phyloP scores from a whole-genome alignment of 1,284 basidiomycete species.

The Thecaphora thlaspeos region DNA sequence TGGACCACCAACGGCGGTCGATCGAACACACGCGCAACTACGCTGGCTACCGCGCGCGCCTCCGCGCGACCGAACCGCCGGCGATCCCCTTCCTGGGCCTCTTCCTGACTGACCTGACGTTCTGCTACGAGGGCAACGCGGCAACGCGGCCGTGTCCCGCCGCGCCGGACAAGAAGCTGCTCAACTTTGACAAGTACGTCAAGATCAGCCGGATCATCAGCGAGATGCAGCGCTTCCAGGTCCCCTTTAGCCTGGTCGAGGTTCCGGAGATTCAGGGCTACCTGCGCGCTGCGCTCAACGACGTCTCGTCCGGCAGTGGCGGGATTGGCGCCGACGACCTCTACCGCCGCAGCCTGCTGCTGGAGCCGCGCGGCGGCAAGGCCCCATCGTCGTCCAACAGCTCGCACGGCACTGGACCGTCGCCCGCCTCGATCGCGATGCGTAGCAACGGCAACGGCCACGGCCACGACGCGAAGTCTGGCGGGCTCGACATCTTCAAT shows the following conservation, averaged over 20 bases:
- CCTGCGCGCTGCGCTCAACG: constrained; percentile 59
- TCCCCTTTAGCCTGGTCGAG: constrained; percentile 75
- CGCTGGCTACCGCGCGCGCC: constrained; percentile 79
- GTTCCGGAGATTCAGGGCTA: constrained; percentile 81
- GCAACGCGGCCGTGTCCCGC: constrained; percentile 70
- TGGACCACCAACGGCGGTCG: constrained; percentile 77
- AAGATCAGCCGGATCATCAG: constrained; percentile 49
- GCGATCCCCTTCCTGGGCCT: constrained; percentile 64
- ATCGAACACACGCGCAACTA: constrained; percentile 90
- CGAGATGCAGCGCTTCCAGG: constrained; percentile 93
- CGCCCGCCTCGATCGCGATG: constrained; percentile 7
- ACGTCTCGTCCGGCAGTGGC: constrained; percentile 32
- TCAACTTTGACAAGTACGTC: constrained; percentile 79
- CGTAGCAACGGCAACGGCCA: constrained; percentile 17
- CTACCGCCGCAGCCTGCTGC: constrained; percentile 50
- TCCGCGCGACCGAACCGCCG: constrained; percentile 58
- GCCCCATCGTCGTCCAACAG: background rate
- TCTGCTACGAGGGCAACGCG: constrained; percentile 91
- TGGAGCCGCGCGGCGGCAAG: constrained; percentile 47
- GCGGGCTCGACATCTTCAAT: constrained; percentile 47
- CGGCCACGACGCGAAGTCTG: constrained; percentile 13
- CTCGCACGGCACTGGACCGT: no score
- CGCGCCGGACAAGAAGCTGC: constrained; percentile 73
- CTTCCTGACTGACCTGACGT: constrained; percentile 88
- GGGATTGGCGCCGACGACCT: constrained; percentile 47